A percentile compares a stretch with the other conserved stretches of the same genome.
Evolutionary conservation across 352 stramenopile species (phyloP).

Genomic region (Globisporangium irregulare): DNA sequence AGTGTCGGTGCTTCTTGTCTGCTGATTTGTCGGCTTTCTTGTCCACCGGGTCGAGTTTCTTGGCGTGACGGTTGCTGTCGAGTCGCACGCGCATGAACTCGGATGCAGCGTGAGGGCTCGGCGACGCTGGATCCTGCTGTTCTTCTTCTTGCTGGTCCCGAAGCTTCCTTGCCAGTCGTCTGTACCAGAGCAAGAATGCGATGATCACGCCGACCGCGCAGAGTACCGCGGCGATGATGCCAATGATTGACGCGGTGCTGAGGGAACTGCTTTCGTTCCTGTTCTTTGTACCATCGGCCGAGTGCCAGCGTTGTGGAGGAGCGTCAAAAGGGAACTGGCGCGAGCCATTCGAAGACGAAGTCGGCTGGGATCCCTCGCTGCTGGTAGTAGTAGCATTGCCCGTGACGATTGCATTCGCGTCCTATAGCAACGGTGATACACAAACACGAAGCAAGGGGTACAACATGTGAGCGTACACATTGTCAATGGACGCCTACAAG

Average conservation of each 20-base stretch:
- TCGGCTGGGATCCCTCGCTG: not conserved
- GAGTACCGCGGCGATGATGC: constrained; percentile 16
- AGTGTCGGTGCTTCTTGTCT: not conserved
- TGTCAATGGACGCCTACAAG: not conserved
- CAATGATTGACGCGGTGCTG: not conserved
- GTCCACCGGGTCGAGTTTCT: not conserved
- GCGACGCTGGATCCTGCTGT: not conserved
- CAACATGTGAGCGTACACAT: not conserved
- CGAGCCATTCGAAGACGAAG: not conserved
- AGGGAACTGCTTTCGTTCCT: not conserved
- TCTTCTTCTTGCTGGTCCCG: not conserved
- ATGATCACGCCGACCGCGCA: constrained; percentile 20
- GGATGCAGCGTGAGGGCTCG: not conserved
- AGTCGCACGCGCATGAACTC: not conserved
- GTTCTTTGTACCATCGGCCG: not conserved
- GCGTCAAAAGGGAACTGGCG: not conserved
- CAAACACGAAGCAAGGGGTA: not conserved
- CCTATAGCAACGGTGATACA: not conserved
- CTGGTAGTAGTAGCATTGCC: not conserved
- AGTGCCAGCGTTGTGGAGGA: not conserved
- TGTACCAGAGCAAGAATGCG: constrained; percentile 16
- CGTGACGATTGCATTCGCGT: not conserved
- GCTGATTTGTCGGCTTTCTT: not conserved
- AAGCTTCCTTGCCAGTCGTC: not conserved
- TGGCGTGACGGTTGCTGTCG: constrained; percentile 2